Conservation (phyloP, 129 eudicot species). For the Escallonia rubra region DNA sequence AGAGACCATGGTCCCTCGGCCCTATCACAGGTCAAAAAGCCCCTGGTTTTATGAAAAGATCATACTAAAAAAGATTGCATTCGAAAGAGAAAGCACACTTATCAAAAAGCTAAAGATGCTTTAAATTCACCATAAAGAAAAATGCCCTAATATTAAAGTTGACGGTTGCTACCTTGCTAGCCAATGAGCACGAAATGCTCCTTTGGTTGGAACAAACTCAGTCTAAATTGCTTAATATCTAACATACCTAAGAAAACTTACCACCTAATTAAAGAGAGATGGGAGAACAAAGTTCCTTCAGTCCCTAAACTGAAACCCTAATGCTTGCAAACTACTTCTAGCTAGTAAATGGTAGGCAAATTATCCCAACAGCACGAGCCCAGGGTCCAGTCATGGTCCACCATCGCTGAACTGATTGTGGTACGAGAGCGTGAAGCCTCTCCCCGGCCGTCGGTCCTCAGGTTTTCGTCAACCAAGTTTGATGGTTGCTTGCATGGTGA, state of each 20-base stretch:
- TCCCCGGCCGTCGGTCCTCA: conserved; percentile 16
- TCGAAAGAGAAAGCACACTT: too few relatives aligned
- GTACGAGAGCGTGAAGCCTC: conserved; percentile 16
- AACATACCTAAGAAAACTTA: neutral
- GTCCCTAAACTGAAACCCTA: neutral
- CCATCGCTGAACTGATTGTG: conserved; percentile 5
- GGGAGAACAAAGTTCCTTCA: neutral
- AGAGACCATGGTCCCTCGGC: too few relatives aligned
- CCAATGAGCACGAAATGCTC: too few relatives aligned
- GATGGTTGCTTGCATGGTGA: conserved; percentile 28
- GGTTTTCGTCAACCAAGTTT: conserved; percentile 14
- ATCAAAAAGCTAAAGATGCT: too few relatives aligned
- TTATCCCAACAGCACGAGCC: conserved; percentile 51
- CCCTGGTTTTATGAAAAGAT: too few relatives aligned
- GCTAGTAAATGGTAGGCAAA: conserved; percentile 46
- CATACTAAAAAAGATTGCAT: too few relatives aligned
- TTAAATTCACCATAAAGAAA: too few relatives aligned
- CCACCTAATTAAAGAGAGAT: neutral
- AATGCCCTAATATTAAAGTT: too few relatives aligned
- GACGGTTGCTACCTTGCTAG: too few relatives aligned
- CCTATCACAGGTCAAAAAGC: too few relatives aligned
- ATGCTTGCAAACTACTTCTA: conserved; percentile 2
- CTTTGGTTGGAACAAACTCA: neutral
- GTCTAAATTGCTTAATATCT: neutral
- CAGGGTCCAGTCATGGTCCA: conserved; percentile 31